Evolutionary conservation across 495 filamentous ascomycete species (phyloP), one percentile per base, ranked within the genome.

Genomic region (Sordaria brevicollis): DNA sequence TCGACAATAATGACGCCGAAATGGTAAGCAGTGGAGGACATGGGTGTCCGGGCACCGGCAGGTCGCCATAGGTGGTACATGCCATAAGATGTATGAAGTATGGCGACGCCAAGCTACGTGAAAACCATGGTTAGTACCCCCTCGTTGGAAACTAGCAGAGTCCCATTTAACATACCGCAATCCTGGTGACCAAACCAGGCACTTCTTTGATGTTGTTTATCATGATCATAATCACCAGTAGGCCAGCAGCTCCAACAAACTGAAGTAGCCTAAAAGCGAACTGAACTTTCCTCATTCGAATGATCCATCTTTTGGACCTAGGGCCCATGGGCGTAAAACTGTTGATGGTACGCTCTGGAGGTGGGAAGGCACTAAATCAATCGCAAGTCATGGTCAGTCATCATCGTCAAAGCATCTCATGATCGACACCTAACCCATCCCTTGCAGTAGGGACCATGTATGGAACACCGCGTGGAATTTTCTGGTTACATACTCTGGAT

Each of bases 11-110:
- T 81, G 15, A 93, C 89, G 74, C 96, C 97, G 43, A 94, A 74
- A 77, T 93, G 92, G 76, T 97, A 97, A 69, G 90, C 93, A 9
- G 91, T 89, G 6, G 93, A 90, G 54, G 92, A 93, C 7, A 82
- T 89, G 1, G 93, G 86, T 3, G 93, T 89, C 25, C 92, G 86
- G 21, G 79, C 83, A 68, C 89, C 86, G 0, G 91, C 85, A 33
- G 90, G 87, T 21, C 89, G 85, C 33, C 83, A 81, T 33, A 95
- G 87, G 77, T 96, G 92, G 75, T 90, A 93, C 57, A 94, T 86
- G 35, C 84, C 90, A 77, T 97, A 97, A 6, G 89, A 72, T 0
- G 87, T 87, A 74, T 90, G 88, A 4, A 92, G 70, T 43, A 91
- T 84, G 49, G 90, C 91, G 39, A 93, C 84, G 5, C 86, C 90